Evolutionary conservation across 768 basidiomycete genomes (phyloP).

Genomic region (Strobilomyces echinocephalus): DNA sequence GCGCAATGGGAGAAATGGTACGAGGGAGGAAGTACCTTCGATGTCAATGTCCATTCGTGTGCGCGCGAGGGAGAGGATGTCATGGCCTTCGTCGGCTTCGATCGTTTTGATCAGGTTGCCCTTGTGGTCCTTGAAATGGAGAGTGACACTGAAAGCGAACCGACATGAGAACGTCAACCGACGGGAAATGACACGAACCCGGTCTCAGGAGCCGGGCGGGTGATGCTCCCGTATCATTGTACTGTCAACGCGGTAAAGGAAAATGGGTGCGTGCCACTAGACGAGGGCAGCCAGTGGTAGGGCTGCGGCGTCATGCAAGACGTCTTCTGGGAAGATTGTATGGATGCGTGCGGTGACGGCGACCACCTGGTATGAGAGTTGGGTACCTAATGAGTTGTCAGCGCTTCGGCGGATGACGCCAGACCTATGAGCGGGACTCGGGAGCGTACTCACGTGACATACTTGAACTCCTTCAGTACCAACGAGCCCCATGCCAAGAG

Average conservation of each 20-base stretch:
- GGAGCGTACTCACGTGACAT: background rate
- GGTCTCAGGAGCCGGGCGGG: conserved; percentile 62
- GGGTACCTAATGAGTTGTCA: background rate
- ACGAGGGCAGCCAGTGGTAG: conserved; percentile 13
- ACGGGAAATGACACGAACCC: conserved; percentile 42
- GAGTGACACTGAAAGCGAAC: conserved; percentile 57
- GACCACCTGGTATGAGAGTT: background rate
- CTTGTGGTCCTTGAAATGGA: conserved; percentile 87
- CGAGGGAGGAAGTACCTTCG: conserved; percentile 60
- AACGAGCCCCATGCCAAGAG: background rate
- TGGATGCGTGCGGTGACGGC: background rate
- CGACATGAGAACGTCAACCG: background rate
- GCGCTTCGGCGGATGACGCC: too few relatives aligned
- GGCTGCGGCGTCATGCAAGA: background rate
- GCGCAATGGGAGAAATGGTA: background rate
- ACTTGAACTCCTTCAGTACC: background rate
- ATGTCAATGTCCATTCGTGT: conserved; percentile 95
- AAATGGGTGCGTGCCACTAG: conserved; percentile 6
- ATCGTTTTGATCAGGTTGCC: conserved; percentile 81
- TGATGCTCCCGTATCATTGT: conserved; percentile 47
- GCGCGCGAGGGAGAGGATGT: conserved; percentile 88
- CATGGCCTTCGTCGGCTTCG: conserved; percentile 92
- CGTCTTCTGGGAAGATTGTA: background rate
- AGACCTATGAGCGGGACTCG: too few relatives aligned
- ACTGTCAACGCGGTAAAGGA: background rate